A percentile compares a stretch with the other conserved stretches of the same genome.
Conservation (phyloP, 2,329 filamentous ascomycete genomes). For the Diaporthe citriasiana region DNA sequence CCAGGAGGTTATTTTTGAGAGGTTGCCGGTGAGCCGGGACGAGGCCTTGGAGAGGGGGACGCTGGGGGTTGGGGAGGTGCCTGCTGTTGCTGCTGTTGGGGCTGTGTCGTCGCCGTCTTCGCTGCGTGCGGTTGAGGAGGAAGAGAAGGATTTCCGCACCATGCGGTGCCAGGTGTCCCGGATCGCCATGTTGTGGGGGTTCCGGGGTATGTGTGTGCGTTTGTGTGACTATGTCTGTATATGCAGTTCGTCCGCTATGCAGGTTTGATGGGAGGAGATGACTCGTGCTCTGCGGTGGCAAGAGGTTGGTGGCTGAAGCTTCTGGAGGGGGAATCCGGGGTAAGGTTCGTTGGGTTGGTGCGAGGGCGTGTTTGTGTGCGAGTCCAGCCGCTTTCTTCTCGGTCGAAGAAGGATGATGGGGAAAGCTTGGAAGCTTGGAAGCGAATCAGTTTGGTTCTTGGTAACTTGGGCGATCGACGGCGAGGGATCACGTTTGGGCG, state of each 20-base stretch:
- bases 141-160: constrained; percentile 40
- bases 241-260: neutral
- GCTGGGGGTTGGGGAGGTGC: constrained; percentile 16
- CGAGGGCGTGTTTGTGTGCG: neutral
- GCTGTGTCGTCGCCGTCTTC: constrained; percentile 27
- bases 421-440: neutral
- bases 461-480: neutral
- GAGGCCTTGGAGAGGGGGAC: constrained; percentile 1
- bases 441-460: neutral
- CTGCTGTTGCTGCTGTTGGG: neutral
- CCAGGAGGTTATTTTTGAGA: constrained; percentile 36
- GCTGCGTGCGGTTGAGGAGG: constrained; percentile 32
- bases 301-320: constrained; percentile 17
- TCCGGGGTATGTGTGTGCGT: neutral
- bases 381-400: constrained; percentile 2
- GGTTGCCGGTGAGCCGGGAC: neutral
- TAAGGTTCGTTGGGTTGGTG: neutral
- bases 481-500: neutral
- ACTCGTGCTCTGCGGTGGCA: constrained; percentile 7
- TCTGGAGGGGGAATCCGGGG: neutral
- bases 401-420: neutral
- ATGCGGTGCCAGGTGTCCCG: constrained; percentile 41
- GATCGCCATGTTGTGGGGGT: constrained; percentile 34
- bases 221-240: neutral
- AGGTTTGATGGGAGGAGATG: neutral